Percentiles rank a stretch among this genome's conserved stretches.
These are phyloP conservation scores for Mercurialis annua DNA, from an alignment of 345 rosid species.

Conservation along the genomic window DNA sequence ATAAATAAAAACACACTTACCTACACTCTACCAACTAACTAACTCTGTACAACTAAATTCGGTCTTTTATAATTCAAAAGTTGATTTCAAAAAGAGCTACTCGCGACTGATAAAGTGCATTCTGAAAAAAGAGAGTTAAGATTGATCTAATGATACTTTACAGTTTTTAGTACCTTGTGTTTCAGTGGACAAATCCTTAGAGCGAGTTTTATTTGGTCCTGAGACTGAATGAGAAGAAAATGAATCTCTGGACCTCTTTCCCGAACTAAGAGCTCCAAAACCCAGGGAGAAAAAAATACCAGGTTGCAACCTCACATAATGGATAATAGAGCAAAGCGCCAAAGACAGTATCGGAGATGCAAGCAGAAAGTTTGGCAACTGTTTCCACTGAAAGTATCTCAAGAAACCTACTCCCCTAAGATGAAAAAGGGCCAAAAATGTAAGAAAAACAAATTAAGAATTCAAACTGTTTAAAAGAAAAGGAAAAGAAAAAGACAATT, in stretches of 20 bases:
- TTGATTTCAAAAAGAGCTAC: too few relatives aligned
- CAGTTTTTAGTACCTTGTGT: constrained; percentile 31
- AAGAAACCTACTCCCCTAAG: constrained; percentile 92
- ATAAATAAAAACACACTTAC: not conserved
- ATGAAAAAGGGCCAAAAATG: constrained; percentile 8
- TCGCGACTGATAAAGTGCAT: too few relatives aligned
- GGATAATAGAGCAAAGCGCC: constrained; percentile 60
- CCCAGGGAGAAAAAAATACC: constrained; percentile 59
- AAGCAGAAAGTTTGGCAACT: constrained; percentile 90
- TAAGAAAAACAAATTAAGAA: constrained; percentile 11
- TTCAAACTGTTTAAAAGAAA: not conserved
- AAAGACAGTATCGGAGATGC: constrained; percentile 82
- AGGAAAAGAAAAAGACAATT: too few relatives aligned
- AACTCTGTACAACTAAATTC: not conserved
- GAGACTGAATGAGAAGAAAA: constrained; percentile 27
- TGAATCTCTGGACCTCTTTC: constrained; percentile 34
- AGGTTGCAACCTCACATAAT: constrained; percentile 50
- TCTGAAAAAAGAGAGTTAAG: not conserved
- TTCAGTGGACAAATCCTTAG: constrained; percentile 20
- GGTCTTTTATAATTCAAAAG: too few relatives aligned
- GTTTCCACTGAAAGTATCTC: constrained; percentile 75
- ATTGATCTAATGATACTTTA: not conserved
- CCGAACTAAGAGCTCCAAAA: constrained; percentile 48
- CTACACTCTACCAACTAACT: not conserved
- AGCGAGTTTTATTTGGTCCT: constrained; percentile 14